Evolutionary conservation across 2,329 filamentous ascomycete species (phyloP).

Genomic region (Colletotrichum sp.): DNA sequence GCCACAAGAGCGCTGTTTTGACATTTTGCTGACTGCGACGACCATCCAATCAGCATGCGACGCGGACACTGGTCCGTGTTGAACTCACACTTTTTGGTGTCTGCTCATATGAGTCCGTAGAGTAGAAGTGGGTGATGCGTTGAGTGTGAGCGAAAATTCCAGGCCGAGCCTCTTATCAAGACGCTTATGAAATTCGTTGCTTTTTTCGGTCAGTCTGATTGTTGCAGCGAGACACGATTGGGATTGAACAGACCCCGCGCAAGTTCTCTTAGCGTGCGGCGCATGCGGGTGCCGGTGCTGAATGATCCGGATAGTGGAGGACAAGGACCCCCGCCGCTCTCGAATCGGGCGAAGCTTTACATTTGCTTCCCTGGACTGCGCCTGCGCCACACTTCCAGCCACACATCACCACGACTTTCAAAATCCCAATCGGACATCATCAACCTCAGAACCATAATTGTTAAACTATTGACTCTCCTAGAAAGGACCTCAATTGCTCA

Average conservation of each 20-base stretch:
- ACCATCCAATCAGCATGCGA: background rate
- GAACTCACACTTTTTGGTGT: background rate
- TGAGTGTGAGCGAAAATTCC: background rate
- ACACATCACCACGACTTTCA: too few relatives aligned
- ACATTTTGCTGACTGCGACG: background rate
- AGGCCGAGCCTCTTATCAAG: background rate
- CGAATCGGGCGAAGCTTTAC: background rate
- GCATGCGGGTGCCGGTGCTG: background rate
- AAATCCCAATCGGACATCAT: too few relatives aligned
- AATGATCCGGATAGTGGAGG: background rate
- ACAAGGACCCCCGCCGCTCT: background rate
- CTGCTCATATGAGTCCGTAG: background rate
- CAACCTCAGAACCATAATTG: too few relatives aligned
- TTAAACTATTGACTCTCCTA: accelerated
- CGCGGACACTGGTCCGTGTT: background rate
- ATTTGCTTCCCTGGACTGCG: background rate
- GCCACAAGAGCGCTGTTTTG: background rate
- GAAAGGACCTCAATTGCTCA: accelerated
- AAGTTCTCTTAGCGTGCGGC: background rate
- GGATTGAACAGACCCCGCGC: background rate
- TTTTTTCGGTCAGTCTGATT: background rate
- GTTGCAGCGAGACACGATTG: background rate
- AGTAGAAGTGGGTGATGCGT: accelerated
- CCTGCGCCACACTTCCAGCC: too few relatives aligned
- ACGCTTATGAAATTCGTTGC: background rate